Conservation (phyloP, 495 filamentous ascomycete species). For the Penicillium riverlandense region DNA sequence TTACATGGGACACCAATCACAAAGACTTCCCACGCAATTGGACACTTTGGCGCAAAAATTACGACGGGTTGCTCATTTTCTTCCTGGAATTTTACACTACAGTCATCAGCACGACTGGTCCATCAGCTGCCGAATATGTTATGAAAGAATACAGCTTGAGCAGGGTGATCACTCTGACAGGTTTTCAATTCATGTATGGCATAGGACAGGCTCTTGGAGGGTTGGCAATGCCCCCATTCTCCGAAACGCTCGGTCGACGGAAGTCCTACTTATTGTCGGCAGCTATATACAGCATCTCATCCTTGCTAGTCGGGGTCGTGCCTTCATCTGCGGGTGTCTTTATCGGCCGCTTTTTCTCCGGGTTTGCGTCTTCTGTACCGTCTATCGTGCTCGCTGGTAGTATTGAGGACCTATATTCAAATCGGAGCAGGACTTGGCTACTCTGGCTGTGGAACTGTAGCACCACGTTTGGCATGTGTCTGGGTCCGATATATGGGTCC, state of each 20-base stretch:
- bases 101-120: too few relatives aligned
- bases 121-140: too few relatives aligned
- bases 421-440: conserved; percentile 35
- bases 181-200: conserved; percentile 30
- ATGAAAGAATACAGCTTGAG: too few relatives aligned
- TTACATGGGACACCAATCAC: too few relatives aligned
- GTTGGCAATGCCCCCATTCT: conserved; percentile 39
- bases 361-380: conserved; percentile 39
- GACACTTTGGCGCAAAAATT: too few relatives aligned
- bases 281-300: conserved; percentile 26
- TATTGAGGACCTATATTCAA: conserved; percentile 44
- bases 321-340: conserved; percentile 21
- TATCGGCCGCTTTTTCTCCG: conserved; percentile 32
- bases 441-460: conserved; percentile 34
- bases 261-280: conserved; percentile 34
- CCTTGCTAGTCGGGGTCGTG: conserved; percentile 24
- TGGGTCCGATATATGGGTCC: conserved; percentile 37
- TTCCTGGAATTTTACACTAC: too few relatives aligned
- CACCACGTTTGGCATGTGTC: conserved; percentile 29
- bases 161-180: too few relatives aligned
- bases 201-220: conserved; percentile 40
- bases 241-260: conserved; percentile 40
- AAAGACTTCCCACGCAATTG: too few relatives aligned
- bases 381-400: conserved; percentile 36
- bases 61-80: too few relatives aligned